A percentile compares a stretch with the other conserved stretches of the same genome.
phyloP scores from a whole-genome alignment of 2,329 filamentous ascomycete species.

The Fusarium sambucinum region DNA sequence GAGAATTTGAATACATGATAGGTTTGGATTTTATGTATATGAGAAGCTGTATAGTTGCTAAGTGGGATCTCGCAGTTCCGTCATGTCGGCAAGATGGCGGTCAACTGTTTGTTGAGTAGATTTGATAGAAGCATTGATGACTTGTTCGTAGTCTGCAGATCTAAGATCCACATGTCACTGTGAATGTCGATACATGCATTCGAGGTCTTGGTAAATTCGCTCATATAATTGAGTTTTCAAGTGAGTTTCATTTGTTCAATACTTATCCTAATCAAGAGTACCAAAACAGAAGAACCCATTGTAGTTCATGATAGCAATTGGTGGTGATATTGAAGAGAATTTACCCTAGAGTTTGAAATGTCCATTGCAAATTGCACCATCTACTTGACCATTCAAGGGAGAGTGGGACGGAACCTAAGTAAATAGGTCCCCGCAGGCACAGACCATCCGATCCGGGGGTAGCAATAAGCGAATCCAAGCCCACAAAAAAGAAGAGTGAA shows the following conservation, averaged over 20 bases:
- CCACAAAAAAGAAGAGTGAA: conserved; percentile 37
- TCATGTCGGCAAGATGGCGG: neutral
- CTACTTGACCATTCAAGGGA: conserved; percentile 30
- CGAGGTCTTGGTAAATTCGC: neutral
- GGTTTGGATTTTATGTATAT: neutral
- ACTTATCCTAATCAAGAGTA: neutral
- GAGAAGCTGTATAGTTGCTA: neutral
- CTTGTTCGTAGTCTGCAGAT: neutral
- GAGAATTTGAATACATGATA: neutral
- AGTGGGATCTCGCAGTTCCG: neutral
- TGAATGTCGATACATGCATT: neutral
- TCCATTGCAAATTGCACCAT: neutral
- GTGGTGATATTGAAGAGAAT: neutral
- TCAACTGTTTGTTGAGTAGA: neutral
- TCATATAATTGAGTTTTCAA: neutral
- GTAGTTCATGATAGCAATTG: neutral
- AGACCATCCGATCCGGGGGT: conserved; percentile 39
- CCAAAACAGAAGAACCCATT: neutral
- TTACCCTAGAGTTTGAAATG: conserved; percentile 7
- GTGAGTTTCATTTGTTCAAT: neutral
- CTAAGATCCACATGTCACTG: neutral
- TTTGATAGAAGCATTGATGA: neutral
- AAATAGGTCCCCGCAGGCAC: conserved; percentile 24
- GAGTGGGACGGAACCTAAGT: conserved; percentile 21
- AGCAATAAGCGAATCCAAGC: conserved; percentile 33